phyloP scores from a whole-genome alignment of 2,329 filamentous ascomycete species.

The Chaetomium globosum region DNA sequence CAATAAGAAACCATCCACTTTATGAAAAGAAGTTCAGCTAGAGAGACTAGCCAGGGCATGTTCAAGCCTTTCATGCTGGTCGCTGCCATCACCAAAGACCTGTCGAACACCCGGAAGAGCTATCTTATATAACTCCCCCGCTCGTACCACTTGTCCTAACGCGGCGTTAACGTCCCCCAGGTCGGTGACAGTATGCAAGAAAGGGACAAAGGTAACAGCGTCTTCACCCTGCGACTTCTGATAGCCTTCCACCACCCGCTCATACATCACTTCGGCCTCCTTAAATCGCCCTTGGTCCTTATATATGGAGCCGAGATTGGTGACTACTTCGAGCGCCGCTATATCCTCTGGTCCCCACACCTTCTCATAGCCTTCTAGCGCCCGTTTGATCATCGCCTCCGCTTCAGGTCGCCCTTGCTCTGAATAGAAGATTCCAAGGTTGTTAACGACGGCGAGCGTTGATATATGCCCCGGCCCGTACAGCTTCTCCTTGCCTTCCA shows the following conservation, averaged over 20 bases:
- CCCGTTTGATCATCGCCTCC: slow-evolving; percentile 6
- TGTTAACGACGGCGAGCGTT: neutral
- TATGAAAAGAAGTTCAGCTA: neutral
- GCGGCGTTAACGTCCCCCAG: neutral
- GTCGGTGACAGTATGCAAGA: neutral
- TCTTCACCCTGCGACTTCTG: neutral
- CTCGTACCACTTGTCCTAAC: neutral
- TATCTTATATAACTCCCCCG: neutral
- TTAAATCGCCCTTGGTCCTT: slow-evolving; percentile 6
- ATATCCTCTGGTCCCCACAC: slow-evolving; percentile 2
- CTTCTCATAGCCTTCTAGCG: slow-evolving; percentile 15
- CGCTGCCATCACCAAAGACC: neutral
- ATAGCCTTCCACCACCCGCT: neutral
- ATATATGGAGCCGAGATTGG: slow-evolving; percentile 19
- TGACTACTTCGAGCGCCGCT: slow-evolving; percentile 17
- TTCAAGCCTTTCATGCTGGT: too few species aligned
- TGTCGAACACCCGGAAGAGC: neutral
- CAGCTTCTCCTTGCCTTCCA: slow-evolving; percentile 5
- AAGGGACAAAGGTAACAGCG: neutral
- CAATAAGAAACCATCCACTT: slow-evolving; percentile 5
- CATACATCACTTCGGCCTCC: slow-evolving; percentile 1
- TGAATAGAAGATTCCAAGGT: neutral
- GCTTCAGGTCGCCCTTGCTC: neutral
- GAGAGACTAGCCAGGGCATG: neutral
- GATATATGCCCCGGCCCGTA: neutral